Percentiles rank a stretch among this genome's conserved stretches.
phyloP scores from a whole-genome alignment of 306 rosid genomes.

The Pyrus betulifolia region DNA sequence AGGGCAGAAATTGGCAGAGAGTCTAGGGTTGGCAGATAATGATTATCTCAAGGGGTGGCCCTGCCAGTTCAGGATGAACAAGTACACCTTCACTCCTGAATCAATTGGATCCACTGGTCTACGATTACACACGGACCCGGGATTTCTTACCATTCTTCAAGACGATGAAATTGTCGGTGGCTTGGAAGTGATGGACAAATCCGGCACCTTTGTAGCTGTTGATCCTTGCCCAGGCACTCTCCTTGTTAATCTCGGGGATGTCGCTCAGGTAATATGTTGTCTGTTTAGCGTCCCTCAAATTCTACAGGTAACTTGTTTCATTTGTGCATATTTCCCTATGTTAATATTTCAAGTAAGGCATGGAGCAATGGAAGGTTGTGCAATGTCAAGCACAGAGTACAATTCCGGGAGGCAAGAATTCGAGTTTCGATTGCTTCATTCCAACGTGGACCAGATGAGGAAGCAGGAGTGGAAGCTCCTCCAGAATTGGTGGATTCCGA shows the following conservation, averaged over 20 bases:
- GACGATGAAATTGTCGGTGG: no score
- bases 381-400: constrained; percentile 48
- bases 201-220: no score
- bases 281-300: no score
- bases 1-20: constrained; percentile 39
- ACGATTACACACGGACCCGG: no score
- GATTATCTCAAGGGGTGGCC: constrained; percentile 37
- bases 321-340: not conserved
- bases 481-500: constrained; percentile 32
- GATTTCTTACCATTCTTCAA: no score
- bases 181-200: no score
- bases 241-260: not conserved
- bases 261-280: not conserved
- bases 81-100: constrained; percentile 16
- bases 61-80: constrained; percentile 54
- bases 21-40: constrained; percentile 21
- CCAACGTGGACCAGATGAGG: constrained; percentile 36
- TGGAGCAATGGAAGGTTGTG: constrained; percentile 68
- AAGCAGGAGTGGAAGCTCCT: constrained; percentile 36
- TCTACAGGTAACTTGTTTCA: no score
- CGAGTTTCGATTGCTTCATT: constrained; percentile 42
- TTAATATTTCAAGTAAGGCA: not conserved
- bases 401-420: constrained; percentile 37
- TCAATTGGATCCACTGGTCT: no score
- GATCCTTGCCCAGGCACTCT: no score